Evolutionary conservation across 2,329 filamentous ascomycete genomes (phyloP).

Genomic region (Microdochium bolleyi): DNA sequence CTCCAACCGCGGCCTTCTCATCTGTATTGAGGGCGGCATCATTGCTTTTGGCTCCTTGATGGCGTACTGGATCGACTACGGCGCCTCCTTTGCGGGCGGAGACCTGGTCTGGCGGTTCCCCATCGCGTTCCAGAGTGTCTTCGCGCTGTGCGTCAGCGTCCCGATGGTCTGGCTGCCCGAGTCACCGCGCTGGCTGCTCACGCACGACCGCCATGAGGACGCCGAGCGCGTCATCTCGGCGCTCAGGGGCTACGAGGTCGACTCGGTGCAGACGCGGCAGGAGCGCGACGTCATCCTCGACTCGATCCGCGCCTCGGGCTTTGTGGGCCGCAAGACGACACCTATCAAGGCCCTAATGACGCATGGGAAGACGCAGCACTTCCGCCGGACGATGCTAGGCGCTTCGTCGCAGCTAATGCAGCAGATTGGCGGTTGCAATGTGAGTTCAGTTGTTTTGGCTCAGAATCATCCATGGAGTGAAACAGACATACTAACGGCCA

Average conservation of each 20-base stretch:
- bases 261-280: conserved; percentile 46
- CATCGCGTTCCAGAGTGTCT: conserved; percentile 39
- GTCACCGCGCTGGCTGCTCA: conserved; percentile 34
- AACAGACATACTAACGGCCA: background rate
- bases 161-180: conserved; percentile 38
- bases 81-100: conserved; percentile 30
- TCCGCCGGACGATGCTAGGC: conserved; percentile 55
- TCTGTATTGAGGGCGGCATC: conserved; percentile 34
- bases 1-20: conserved; percentile 31
- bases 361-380: conserved; percentile 56
- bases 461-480: conserved; percentile 21
- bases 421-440: conserved; percentile 51
- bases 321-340: conserved; percentile 32
- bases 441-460: background rate
- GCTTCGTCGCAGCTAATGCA: conserved; percentile 54
- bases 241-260: conserved; percentile 32
- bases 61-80: conserved; percentile 44
- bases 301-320: conserved; percentile 48
- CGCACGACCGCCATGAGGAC: conserved; percentile 38
- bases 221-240: conserved; percentile 24
- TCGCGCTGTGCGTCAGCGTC: conserved; percentile 32
- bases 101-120: conserved; percentile 48
- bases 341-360: conserved; percentile 49
- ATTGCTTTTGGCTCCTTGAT: conserved; percentile 36
- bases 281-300: conserved; percentile 56